Conservation (phyloP, 129 eudicot species). For the Pulicaria dysenterica region DNA sequence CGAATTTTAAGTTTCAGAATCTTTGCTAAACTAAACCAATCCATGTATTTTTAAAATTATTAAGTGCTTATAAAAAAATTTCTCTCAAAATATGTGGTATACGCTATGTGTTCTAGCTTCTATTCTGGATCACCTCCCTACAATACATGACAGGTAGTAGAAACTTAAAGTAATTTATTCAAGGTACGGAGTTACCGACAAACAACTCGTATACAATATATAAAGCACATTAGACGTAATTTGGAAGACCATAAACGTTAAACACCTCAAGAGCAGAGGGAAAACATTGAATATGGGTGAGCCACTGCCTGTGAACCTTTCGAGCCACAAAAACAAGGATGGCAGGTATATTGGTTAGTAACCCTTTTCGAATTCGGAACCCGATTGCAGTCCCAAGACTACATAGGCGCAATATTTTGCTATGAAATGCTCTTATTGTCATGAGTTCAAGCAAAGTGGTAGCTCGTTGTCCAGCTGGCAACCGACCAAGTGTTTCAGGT, state of each 20-base stretch:
- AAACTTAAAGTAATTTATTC: too few species aligned
- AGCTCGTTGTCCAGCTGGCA: constrained; percentile 78
- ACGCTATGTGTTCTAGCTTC: too few species aligned
- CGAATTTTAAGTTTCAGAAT: too few species aligned
- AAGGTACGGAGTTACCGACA: too few species aligned
- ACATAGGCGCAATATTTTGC: constrained; percentile 63
- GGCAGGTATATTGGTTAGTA: constrained; percentile 75
- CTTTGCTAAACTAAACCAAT: too few species aligned
- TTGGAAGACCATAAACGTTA: not conserved
- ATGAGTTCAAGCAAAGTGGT: constrained; percentile 75
- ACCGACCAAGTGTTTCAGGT: constrained; percentile 67
- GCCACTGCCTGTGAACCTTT: constrained; percentile 80
- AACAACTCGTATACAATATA: too few species aligned
- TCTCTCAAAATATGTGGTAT: too few species aligned
- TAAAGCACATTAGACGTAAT: too few species aligned
- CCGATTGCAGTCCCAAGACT: constrained; percentile 89
- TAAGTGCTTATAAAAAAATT: too few species aligned
- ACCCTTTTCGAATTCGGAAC: constrained; percentile 63
- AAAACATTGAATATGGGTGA: constrained; percentile 56
- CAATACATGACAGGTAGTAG: too few species aligned
- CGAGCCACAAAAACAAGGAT: constrained; percentile 85
- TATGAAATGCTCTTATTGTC: constrained; percentile 86
- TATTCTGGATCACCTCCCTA: too few species aligned
- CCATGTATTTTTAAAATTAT: too few species aligned
- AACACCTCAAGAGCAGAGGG: constrained; percentile 84